Evolutionary conservation across 2,329 filamentous ascomycete species (phyloP), one percentile per base, ranked within the genome.

Genomic region (Clarireedia paspali): DNA sequence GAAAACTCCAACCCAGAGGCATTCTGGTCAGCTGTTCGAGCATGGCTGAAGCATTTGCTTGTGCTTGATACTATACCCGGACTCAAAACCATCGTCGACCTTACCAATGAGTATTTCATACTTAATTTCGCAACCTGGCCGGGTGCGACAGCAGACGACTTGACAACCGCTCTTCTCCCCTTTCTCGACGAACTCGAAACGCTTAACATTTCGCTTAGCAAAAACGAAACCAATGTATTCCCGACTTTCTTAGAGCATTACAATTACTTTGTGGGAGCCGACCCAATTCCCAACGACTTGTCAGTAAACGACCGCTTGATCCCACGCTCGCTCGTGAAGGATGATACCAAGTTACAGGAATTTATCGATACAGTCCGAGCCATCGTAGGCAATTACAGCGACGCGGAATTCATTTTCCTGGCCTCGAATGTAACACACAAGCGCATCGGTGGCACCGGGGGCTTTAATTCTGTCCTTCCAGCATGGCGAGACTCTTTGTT

Each of bases 21-120:
- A 0, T 83, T 77, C 68, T 83, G 75, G 63, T 63, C 72, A 50
- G 75, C 73, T 2, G 70, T 84, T 23, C 66, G 68, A 1, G 68
- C 70, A 14, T 82, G 77, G 62, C 3, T 44, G n/a, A 44, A 44
- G 40, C 40, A 44, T 44, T 5, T 44, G n/a, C 40, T 44, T 20
- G 40, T 44, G n/a, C 40, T 44, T 17, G 40, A 44, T 44, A 20
- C 17, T 20, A 20, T 20, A 20, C 17, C 17, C 40, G 40, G 40
- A 44, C n/a, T 20, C 40, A 17, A 44, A 44, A 44, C 40, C n/a
- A 17, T 44, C 14, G 23, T 44, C 17, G 17, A 20, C 17, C 17
- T 20, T 20, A 20, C 17, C 17, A 20, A 20, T 20, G 17, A 20
- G 17, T 20, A 20, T 20, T 20, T 20, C 2, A 20, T 20, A 20